Evolutionary conservation across 148 eudicot genomes (phyloP).

Genomic region (Camellia sinensis): DNA sequence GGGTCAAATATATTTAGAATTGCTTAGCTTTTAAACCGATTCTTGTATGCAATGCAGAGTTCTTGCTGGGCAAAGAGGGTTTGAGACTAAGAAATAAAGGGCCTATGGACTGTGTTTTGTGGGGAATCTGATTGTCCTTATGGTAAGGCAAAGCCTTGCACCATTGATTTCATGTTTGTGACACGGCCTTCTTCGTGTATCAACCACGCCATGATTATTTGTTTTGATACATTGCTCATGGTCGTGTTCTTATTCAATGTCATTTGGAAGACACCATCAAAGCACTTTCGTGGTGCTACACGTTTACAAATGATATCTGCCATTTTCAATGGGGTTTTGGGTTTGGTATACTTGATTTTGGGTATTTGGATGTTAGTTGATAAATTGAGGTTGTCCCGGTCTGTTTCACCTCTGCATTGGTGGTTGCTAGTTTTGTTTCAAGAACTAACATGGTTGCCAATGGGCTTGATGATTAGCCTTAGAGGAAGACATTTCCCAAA

Average conservation of each 20-base stretch:
- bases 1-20: background rate
- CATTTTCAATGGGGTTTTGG: slow-evolving; percentile 53
- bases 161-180: slow-evolving; percentile 31
- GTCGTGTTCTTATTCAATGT: slow-evolving; percentile 37
- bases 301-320: slow-evolving; percentile 47
- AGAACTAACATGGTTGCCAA: slow-evolving; percentile 55
- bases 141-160: slow-evolving; percentile 30
- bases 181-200: slow-evolving; percentile 60
- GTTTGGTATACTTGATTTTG: slow-evolving; percentile 46
- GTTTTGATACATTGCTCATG: slow-evolving; percentile 49
- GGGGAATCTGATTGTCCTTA: slow-evolving; percentile 25
- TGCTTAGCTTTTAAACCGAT: background rate
- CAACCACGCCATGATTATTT: slow-evolving; percentile 48
- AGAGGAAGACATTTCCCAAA: slow-evolving; percentile 31
- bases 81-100: slow-evolving; percentile 21
- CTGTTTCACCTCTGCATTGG: slow-evolving; percentile 48
- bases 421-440: slow-evolving; percentile 52
- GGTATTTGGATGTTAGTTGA: slow-evolving; percentile 48
- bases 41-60: background rate
- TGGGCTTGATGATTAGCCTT: slow-evolving; percentile 47
- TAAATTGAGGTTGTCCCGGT: slow-evolving; percentile 29
- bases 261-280: slow-evolving; percentile 31
- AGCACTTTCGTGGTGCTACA: slow-evolving; percentile 31
- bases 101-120: slow-evolving; percentile 36
- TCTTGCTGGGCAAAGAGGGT: background rate